Percentiles rank a stretch among this genome's conserved stretches.
Conservation (phyloP, 169 alveolate species). For the Plasmodium falciparum region DNA sequence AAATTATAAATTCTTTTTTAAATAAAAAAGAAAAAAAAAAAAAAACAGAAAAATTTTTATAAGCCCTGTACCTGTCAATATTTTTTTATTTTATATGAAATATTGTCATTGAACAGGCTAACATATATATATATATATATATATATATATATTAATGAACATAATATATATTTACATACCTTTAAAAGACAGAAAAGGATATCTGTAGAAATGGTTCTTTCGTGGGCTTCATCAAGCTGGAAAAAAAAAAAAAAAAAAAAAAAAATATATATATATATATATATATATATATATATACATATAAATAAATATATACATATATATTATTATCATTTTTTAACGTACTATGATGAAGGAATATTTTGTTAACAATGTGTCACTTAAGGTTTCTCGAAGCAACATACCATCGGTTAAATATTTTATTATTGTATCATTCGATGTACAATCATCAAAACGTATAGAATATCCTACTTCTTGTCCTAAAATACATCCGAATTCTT, state of each 20-base stretch:
- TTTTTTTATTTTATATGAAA: slow-evolving; percentile 55
- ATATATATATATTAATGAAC: neutral
- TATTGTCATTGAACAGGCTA: slow-evolving; percentile 71
- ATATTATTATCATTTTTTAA: neutral
- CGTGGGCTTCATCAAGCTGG: slow-evolving; percentile 99
- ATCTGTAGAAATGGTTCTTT: slow-evolving; percentile 99
- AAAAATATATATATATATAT: neutral
- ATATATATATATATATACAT: neutral
- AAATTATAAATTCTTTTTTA: neutral
- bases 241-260: neutral
- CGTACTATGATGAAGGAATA: slow-evolving; percentile 94
- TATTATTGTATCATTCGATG: slow-evolving; percentile 97
- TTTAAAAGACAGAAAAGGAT: slow-evolving; percentile 97
- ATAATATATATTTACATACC: slow-evolving; percentile 78
- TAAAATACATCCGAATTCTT: slow-evolving; percentile 98
- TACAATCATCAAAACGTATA: slow-evolving; percentile 97
- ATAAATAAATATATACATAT: neutral
- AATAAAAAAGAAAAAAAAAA: neutral
- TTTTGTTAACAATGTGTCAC: slow-evolving; percentile 92
- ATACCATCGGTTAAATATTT: slow-evolving; percentile 99
- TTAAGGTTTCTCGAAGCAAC: slow-evolving; percentile 97
- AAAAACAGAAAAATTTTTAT: slow-evolving; percentile 55
- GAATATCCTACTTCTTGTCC: slow-evolving; percentile 98
- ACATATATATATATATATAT: neutral
- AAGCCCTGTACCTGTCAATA: slow-evolving; percentile 91